phyloP scores from a whole-genome alignment of 2,329 filamentous ascomycete genomes.

The Pseudogymnoascus sp. region DNA sequence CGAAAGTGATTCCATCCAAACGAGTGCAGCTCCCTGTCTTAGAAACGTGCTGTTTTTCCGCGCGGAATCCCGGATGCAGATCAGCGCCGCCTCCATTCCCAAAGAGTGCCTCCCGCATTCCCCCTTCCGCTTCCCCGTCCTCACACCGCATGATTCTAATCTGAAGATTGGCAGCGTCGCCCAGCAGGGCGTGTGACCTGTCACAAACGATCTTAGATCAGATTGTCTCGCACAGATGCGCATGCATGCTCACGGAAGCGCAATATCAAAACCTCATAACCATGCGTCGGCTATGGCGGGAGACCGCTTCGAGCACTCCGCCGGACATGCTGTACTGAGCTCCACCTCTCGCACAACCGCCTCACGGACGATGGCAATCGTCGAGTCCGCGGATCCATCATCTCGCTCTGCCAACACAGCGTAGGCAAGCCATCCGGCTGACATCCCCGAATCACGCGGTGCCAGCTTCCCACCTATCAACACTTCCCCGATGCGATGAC shows the following conservation, averaged over 20 bases:
- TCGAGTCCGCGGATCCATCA: not conserved
- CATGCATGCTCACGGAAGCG: not conserved
- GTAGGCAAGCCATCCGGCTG: constrained; percentile 4
- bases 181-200: constrained; percentile 1
- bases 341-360: not conserved
- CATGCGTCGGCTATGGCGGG: not conserved
- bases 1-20: not conserved
- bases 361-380: not conserved
- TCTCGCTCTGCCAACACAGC: not conserved
- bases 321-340: not conserved
- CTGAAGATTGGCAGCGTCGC: constrained; percentile 1
- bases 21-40: not conserved
- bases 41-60: not conserved
- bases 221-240: not conserved
- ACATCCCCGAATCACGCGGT: constrained; percentile 1
- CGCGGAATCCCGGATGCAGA: constrained; percentile 3
- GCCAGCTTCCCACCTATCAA: not conserved
- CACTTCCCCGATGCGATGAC: not conserved
- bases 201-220: constrained; percentile 3
- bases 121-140: not conserved
- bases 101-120: not conserved
- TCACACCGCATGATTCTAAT: constrained; percentile 6
- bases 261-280: not conserved
- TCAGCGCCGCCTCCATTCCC: not conserved
- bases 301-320: not conserved